A percentile compares a stretch with the other conserved stretches of the same genome.
Conservation (phyloP, 2,329 filamentous ascomycete species). For the Ceratocystis papillata region DNA sequence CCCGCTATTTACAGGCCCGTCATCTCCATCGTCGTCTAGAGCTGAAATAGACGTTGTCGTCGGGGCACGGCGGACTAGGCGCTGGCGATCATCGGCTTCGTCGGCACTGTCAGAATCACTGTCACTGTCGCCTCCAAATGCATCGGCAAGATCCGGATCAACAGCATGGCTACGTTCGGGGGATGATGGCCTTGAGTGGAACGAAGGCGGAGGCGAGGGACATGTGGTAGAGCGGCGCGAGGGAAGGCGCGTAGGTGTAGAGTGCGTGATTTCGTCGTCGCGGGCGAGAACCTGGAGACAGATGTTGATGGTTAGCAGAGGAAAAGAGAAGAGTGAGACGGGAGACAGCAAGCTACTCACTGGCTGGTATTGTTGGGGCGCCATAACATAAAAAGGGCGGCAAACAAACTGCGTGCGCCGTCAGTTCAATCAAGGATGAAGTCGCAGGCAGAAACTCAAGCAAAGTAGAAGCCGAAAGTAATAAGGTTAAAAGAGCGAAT, state of each 20-base stretch:
- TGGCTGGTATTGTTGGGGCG: constrained; percentile 23
- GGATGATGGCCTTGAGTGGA: constrained; percentile 69
- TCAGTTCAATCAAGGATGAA: too few relatives aligned
- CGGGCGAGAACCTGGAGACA: constrained; percentile 44
- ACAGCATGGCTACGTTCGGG: constrained; percentile 39
- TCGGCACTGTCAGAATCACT: constrained; percentile 44
- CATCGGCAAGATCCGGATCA: constrained; percentile 77
- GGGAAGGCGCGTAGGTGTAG: constrained; percentile 33
- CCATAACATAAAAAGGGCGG: constrained; percentile 7
- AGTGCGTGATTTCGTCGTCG: constrained; percentile 38
- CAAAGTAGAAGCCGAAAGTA: too few relatives aligned
- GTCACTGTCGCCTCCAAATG: constrained; percentile 76
- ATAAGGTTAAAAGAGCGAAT: too few relatives aligned
- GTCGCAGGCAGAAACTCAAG: too few relatives aligned
- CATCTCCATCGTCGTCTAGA: constrained; percentile 20
- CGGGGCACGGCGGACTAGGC: constrained; percentile 56
- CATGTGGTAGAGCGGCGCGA: constrained; percentile 36
- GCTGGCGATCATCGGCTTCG: constrained; percentile 70
- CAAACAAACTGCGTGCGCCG: background rate
- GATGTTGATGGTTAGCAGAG: constrained; percentile 13
- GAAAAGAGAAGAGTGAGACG: background rate
- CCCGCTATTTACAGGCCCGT: constrained; percentile 20
- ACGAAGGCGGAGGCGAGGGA: constrained; percentile 66
- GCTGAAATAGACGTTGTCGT: constrained; percentile 23
- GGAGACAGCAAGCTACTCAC: background rate